Conservation (phyloP, 352 stramenopile species). For the Globisporangium iwayamae region DNA sequence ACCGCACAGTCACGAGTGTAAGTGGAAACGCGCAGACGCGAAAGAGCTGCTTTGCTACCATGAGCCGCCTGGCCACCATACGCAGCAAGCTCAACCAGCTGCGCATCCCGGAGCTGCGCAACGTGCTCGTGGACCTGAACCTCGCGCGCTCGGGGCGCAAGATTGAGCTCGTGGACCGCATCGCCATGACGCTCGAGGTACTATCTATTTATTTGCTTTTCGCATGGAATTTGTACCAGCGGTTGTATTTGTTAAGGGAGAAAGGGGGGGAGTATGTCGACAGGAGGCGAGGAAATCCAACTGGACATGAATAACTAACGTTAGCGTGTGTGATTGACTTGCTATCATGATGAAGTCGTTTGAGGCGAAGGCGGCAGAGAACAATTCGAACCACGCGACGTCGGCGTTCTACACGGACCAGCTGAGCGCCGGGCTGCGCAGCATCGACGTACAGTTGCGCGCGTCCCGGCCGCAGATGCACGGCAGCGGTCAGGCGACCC, state of each 20-base stretch:
- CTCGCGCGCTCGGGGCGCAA: conserved; percentile 71
- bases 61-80: conserved; percentile 37
- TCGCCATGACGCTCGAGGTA: conserved; percentile 61
- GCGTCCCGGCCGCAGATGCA: conserved; percentile 18
- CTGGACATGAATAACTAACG: background rate
- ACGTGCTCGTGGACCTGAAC: conserved; percentile 66
- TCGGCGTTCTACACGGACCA: conserved; percentile 58
- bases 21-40: background rate
- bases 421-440: conserved; percentile 35
- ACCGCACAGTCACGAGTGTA: conserved; percentile 3
- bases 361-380: conserved; percentile 44
- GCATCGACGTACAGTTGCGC: conserved; percentile 47
- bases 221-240: background rate
- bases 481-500: background rate
- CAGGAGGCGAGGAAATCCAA: background rate
- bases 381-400: conserved; percentile 39
- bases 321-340: background rate
- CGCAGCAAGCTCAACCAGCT: conserved; percentile 49
- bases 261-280: background rate
- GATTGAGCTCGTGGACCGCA: conserved; percentile 75
- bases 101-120: conserved; percentile 73
- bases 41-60: conserved; percentile 12
- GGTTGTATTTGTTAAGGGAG: background rate
- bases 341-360: conserved; percentile 26
- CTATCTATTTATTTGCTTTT: conserved; percentile 3